Evolutionary conservation across 768 basidiomycete genomes (phyloP).

Genomic region (Antrodiella citrinella): DNA sequence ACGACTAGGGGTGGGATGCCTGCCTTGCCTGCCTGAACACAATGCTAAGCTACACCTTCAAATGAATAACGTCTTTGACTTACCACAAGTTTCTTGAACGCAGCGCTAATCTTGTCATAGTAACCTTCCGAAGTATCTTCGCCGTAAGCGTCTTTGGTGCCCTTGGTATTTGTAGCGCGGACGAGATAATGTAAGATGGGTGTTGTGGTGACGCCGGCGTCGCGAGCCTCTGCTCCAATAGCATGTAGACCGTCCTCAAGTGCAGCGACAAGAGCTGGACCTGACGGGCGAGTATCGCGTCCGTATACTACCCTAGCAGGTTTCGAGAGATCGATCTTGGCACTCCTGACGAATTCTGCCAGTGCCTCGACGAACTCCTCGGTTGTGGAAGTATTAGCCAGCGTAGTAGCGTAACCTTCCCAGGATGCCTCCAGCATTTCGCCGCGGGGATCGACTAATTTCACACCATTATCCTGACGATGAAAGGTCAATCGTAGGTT

Average conservation of each 20-base stretch:
- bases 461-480: constrained; percentile 92
- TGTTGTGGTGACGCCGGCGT: constrained; percentile 86
- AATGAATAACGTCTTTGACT: constrained; percentile 30
- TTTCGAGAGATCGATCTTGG: constrained; percentile 71
- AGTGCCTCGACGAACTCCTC: constrained; percentile 66
- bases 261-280: constrained; percentile 63
- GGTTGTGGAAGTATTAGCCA: constrained; percentile 78
- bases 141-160: constrained; percentile 70
- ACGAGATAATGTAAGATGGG: constrained; percentile 96
- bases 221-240: constrained; percentile 51
- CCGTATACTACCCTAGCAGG: constrained; percentile 86
- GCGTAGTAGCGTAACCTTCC: constrained; percentile 79
- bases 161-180: constrained; percentile 79
- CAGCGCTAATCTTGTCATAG: constrained; percentile 66
- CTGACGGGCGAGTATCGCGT: constrained; percentile 88
- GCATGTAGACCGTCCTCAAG: constrained; percentile 78
- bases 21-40: constrained; percentile 47
- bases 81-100: constrained; percentile 86
- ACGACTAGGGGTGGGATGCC: constrained; percentile 58
- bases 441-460: constrained; percentile 93
- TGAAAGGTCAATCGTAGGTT: constrained; percentile 3
- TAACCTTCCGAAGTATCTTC: constrained; percentile 79
- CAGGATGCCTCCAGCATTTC: constrained; percentile 95
- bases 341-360: constrained; percentile 46
- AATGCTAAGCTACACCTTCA: neutral